A percentile compares a stretch with the other conserved stretches of the same genome.
phyloP scores from a whole-genome alignment of 352 stramenopile species.

The Phytophthora tentaculata region DNA sequence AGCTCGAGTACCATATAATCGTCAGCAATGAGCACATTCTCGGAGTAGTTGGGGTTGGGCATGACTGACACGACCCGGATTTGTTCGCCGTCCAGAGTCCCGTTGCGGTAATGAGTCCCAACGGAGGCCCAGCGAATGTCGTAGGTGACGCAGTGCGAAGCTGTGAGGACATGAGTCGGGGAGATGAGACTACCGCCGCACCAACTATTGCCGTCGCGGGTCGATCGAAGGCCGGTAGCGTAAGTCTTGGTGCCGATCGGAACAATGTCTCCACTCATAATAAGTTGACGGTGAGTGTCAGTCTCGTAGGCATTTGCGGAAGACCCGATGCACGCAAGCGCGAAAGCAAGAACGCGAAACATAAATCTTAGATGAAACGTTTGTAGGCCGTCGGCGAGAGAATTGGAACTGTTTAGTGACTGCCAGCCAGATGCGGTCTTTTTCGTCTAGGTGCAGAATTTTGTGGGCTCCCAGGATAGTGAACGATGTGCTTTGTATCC shows the following conservation, averaged over 20 bases:
- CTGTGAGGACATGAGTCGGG: not conserved
- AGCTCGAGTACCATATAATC: conserved; percentile 60
- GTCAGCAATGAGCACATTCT: conserved; percentile 9
- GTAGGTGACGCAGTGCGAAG: not conserved
- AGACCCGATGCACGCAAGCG: no score
- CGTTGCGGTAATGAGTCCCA: not conserved
- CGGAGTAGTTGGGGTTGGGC: not conserved
- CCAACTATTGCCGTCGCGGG: not conserved
- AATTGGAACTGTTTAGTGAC: no score
- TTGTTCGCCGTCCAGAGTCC: not conserved
- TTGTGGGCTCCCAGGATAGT: no score
- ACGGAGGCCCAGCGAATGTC: not conserved
- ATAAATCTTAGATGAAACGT: no score
- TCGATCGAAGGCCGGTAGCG: not conserved
- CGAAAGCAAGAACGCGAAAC: no score
- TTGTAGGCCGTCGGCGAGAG: no score
- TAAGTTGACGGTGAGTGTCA: not conserved
- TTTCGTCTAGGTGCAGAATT: no score
- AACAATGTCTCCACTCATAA: not conserved
- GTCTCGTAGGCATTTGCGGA: no score
- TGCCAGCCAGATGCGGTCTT: no score
- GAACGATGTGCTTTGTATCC: no score
- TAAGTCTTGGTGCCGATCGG: not conserved
- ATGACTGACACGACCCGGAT: not conserved
- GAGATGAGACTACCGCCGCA: not conserved